A percentile compares a stretch with the other conserved stretches of the same genome.
phyloP scores from a whole-genome alignment of 75 land plant genomes.

The Chamaecyparis obtusa region DNA sequence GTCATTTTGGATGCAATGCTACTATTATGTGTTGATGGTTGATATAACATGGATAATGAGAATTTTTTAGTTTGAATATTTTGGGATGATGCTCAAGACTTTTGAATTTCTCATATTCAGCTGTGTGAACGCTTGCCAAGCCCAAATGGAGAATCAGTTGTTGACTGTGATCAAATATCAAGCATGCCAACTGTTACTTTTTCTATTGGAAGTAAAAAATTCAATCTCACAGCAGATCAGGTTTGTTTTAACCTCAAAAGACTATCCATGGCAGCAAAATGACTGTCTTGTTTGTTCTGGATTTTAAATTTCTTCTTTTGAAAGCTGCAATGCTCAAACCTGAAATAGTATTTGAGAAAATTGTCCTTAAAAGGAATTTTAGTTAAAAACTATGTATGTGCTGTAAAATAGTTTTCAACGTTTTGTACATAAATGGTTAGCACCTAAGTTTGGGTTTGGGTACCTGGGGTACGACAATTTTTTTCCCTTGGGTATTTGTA shows the following conservation, averaged over 20 bases:
- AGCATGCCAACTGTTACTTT: constrained; percentile 43
- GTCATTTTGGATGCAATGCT: background rate
- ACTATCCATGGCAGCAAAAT: background rate
- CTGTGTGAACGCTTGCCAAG: constrained; percentile 54
- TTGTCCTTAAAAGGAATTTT: background rate
- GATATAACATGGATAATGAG: background rate
- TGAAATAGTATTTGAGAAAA: background rate
- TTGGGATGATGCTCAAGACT: background rate
- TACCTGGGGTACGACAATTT: no score
- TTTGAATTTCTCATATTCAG: constrained; percentile 15
- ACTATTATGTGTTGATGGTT: background rate
- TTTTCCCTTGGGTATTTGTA: no score
- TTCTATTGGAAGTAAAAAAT: constrained; percentile 36
- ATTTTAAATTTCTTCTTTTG: background rate
- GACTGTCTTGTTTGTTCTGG: background rate
- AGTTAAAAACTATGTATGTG: background rate
- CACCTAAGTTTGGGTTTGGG: no score
- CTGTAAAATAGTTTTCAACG: background rate
- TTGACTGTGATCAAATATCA: constrained; percentile 36
- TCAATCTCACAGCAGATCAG: constrained; percentile 47
- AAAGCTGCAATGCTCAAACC: background rate
- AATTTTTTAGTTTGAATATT: background rate
- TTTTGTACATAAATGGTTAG: background rate
- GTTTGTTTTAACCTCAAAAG: constrained; percentile 15
- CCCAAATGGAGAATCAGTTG: constrained; percentile 53